These are phyloP conservation scores for Gynandropsis gynandra DNA, from an alignment of 345 rosid genomes.

Conservation along the genomic window DNA sequence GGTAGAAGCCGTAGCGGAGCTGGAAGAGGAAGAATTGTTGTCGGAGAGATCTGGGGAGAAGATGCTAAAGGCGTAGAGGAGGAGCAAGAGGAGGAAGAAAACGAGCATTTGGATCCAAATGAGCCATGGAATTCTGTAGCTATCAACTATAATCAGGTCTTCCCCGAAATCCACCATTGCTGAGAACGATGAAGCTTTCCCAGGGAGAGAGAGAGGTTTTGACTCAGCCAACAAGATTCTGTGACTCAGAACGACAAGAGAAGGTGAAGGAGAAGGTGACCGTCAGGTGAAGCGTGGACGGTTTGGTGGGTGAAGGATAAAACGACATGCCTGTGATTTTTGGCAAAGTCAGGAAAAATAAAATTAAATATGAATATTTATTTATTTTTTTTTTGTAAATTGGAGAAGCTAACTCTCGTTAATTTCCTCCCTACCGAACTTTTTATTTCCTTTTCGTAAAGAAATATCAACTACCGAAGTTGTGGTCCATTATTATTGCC, in stretches of 20 bases:
- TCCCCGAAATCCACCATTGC: slow-evolving; percentile 50
- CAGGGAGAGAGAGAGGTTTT: no score
- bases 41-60: slow-evolving; percentile 26
- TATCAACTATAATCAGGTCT: slow-evolving; percentile 38
- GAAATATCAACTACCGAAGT: no score
- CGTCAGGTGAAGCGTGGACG: no score
- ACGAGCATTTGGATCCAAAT: slow-evolving; percentile 72
- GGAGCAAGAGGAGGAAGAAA: slow-evolving; percentile 57
- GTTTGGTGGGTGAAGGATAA: slow-evolving; percentile 17
- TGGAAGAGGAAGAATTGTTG: slow-evolving; percentile 15
- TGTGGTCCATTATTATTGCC: no score
- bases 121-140: slow-evolving; percentile 61
- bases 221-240: no score
- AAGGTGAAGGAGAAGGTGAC: slow-evolving; percentile 14
- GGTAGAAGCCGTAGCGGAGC: slow-evolving; percentile 25
- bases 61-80: slow-evolving; percentile 42
- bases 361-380: no score
- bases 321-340: slow-evolving; percentile 22
- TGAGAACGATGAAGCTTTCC: neutral
- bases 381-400: no score
- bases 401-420: no score
- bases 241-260: neutral
- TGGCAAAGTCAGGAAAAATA: no score
- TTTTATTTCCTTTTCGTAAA: no score
- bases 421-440: no score